Evolutionary conservation across 2,329 filamentous ascomycete species (phyloP), one percentile per base, ranked within the genome.

Genomic region (Aspergillus caelatus): DNA sequence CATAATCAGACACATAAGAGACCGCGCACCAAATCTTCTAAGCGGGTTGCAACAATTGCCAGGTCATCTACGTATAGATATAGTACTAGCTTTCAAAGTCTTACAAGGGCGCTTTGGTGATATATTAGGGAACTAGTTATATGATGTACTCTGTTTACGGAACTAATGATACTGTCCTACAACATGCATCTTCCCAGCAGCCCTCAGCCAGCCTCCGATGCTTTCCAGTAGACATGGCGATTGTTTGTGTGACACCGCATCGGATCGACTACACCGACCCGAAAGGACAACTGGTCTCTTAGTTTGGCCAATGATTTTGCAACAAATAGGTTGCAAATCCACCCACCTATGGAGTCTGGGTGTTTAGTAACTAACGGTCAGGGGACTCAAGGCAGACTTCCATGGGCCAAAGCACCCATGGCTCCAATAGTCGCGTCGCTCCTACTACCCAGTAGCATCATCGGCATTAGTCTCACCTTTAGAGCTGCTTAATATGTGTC

Each of bases 231-330:
- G 32, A 39, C 52, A 36, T 55, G 39, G 52, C 14, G 4, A 55
- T 55, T 55, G 52, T 55, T 55, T 55, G 52, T 55, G 52, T 55
- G 32, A 55, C 52, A 55, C 52, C 6, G 52, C 34, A 55, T 55
- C n/a, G 12, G 21, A 55, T 55, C 34, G 14, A 52, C 48, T 55
- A 23, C 32, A 9, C 3, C 9, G 52, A 55, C 52, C 19, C 30
- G 14, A 39, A 55, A 39, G 34, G 34, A 36, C 34, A 39, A 26
- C 19, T 55, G 6, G 39, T 23, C 14, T n/a, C 11, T 55, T 36
- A 1, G 10, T 28, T 52, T 52, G n/a, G 11, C 52, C 52, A 55
- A 39, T 55, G 32, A 55, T 8, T 16, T 19, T 19, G n/a, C 21
- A 55, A 32, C 11, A 39, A 30, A 26, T 26, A 39, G n/a, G 11